Evolutionary conservation across 2,329 filamentous ascomycete genomes (phyloP).

Genomic region (Cyphellophora attinorum): DNA sequence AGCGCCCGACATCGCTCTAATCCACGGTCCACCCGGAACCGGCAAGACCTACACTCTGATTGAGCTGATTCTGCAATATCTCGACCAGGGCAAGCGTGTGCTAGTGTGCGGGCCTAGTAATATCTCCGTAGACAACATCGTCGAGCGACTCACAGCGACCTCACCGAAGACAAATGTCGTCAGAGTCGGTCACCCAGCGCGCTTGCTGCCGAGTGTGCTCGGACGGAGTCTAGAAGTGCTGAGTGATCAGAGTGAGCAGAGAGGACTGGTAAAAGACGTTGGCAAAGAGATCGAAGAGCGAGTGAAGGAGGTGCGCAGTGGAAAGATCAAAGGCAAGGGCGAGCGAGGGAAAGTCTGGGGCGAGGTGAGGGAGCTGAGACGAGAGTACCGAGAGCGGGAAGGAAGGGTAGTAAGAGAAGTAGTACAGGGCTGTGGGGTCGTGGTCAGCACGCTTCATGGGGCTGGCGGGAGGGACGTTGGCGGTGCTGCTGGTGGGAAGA

Average conservation of each 20-base stretch:
- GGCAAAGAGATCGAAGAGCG: conserved; percentile 88
- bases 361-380: conserved; percentile 74
- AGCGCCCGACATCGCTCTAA: conserved; percentile 71
- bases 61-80: conserved; percentile 84
- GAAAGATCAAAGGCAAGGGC: conserved; percentile 33
- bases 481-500: conserved; percentile 65
- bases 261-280: conserved; percentile 79
- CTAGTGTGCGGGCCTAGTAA: conserved; percentile 96
- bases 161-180: conserved; percentile 71
- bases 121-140: conserved; percentile 96
- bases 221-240: conserved; percentile 86
- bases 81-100: conserved; percentile 62
- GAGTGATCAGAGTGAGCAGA: conserved; percentile 82
- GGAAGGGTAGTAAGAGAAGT: conserved; percentile 68
- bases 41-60: conserved; percentile 96
- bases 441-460: conserved; percentile 86
- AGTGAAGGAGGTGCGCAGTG: conserved; percentile 72
- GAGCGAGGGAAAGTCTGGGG: conserved; percentile 64
- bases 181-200: conserved; percentile 83
- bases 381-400: conserved; percentile 82
- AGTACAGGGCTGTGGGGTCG: conserved; percentile 69
- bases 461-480: conserved; percentile 53
- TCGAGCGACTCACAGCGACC: conserved; percentile 63
- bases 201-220: conserved; percentile 77
- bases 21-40: conserved; percentile 91